Conservation (phyloP, 2,329 filamentous ascomycete species). For the Macrophomina tecta region DNA sequence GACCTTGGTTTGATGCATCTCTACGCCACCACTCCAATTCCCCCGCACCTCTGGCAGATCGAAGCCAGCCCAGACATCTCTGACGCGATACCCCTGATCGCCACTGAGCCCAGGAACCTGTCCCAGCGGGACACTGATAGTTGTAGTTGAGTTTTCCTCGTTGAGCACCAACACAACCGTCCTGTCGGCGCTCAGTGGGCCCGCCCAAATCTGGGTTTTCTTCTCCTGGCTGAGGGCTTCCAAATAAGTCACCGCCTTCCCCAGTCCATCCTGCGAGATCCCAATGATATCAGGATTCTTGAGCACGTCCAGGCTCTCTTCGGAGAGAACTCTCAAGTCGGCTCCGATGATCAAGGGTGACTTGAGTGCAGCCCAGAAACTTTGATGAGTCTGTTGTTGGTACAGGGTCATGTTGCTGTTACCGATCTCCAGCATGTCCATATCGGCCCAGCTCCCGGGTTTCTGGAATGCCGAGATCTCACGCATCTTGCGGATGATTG, state of each 20-base stretch:
- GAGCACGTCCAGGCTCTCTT: conserved; percentile 50
- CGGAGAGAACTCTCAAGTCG: conserved; percentile 35
- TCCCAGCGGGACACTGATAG: neutral
- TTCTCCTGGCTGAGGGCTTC: neutral
- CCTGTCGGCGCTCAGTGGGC: neutral
- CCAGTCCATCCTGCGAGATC: conserved; percentile 54
- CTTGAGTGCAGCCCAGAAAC: conserved; percentile 60
- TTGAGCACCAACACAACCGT: neutral
- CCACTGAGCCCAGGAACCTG: neutral
- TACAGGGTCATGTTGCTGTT: conserved; percentile 54
- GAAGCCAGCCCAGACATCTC: neutral
- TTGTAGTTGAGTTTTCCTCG: neutral
- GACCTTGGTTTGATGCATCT: neutral
- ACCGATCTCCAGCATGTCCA: conserved; percentile 51
- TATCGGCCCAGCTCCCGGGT: conserved; percentile 33
- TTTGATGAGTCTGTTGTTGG: conserved; percentile 59
- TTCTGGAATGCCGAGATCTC: conserved; percentile 42
- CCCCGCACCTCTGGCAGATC: neutral
- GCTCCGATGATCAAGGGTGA: conserved; percentile 58
- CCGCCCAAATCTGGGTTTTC: neutral
- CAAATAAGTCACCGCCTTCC: neutral
- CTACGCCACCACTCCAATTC: neutral
- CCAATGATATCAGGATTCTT: conserved; percentile 48
- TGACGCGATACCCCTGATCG: neutral
- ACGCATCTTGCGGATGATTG: conserved; percentile 44